Evolutionary conservation across 139 green algal genomes (phyloP), one percentile per base, ranked within the genome.

Genomic region (Ettlia oleoabundans): DNA sequence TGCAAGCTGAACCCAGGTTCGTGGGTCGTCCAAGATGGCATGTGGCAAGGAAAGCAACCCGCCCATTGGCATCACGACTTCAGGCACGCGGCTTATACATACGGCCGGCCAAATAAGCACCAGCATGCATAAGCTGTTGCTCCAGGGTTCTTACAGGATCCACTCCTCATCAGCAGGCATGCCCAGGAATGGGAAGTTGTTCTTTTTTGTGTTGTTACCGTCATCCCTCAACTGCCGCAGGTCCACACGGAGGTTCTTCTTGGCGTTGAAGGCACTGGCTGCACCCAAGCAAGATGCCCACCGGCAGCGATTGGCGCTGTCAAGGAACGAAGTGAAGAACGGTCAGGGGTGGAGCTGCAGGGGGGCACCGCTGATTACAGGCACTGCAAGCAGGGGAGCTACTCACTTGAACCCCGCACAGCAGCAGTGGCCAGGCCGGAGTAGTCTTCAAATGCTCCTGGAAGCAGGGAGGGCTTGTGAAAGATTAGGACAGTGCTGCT

Each of bases 131-230:
- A n/a, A n/a, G n/a, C n/a, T n/a, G n/a, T n/a, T n/a, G n/a, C n/a
- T n/a, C 13, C 47, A 24, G 47, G 47, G 0, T 26, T 5, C 77
- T 87, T 90, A 92, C 62, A 92, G 69, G 1, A 91, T 73, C 65
- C 76, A 92, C n/a, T 92, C 88, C 7, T 84, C 55, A 18, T 89
- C 88, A 24, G 85, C 61, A 3, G 88, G 88, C 53, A 92, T 86
- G 41, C 88, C 88, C 35, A 92, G 53, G 21, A 92, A 66, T 3
- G 64, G 4, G 8, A 82, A 77, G 22, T 89, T 41, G 3, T 69
- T 13, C 13, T 81, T 73, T 15, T 70, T 67, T 58, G 43, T 74
- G 33, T 76, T 38, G 55, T 65, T 65, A n/a, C n/a, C n/a, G 55
- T 32, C 9, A n/a, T 22, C 55, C 47, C 13, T 15, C 2, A 55